A percentile compares a stretch with the other conserved stretches of the same genome.
Evolutionary conservation across 1,139 yeast genomes (phyloP).

Genomic region (Saccharomyces hybrid): DNA sequence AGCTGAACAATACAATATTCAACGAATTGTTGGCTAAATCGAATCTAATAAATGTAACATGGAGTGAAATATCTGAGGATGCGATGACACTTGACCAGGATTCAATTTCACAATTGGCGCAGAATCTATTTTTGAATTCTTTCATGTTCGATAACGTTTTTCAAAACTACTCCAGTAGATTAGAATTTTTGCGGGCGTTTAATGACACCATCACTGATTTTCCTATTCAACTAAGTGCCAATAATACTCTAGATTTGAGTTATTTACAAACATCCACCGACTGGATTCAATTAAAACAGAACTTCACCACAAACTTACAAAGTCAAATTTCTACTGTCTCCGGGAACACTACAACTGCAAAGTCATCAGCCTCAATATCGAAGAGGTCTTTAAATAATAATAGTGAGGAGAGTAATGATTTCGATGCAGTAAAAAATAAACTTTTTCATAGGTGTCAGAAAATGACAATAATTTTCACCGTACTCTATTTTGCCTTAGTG

Average conservation of each 20-base stretch:
- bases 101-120: not conserved
- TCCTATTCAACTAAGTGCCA: not conserved
- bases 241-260: not conserved
- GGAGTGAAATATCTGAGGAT: slow-evolving; percentile 8
- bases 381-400: not conserved
- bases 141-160: not conserved
- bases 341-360: not conserved
- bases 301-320: not conserved
- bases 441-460: not conserved
- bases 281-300: not conserved
- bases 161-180: not conserved
- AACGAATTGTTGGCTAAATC: slow-evolving; percentile 9
- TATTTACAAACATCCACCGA: not conserved
- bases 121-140: not conserved
- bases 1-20: not conserved
- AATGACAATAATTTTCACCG: not conserved
- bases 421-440: not conserved
- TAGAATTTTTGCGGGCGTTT: not conserved
- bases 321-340: not conserved
- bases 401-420: not conserved
- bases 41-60: slow-evolving; percentile 12
- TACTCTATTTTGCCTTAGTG: not conserved
- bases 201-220: not conserved
- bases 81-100: slow-evolving; percentile 10
- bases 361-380: not conserved